Percentiles rank a stretch among this genome's conserved stretches.
These are phyloP conservation scores for Wallacemonas collosoma DNA, from an alignment of 208 protist species.

Conservation along the genomic window DNA sequence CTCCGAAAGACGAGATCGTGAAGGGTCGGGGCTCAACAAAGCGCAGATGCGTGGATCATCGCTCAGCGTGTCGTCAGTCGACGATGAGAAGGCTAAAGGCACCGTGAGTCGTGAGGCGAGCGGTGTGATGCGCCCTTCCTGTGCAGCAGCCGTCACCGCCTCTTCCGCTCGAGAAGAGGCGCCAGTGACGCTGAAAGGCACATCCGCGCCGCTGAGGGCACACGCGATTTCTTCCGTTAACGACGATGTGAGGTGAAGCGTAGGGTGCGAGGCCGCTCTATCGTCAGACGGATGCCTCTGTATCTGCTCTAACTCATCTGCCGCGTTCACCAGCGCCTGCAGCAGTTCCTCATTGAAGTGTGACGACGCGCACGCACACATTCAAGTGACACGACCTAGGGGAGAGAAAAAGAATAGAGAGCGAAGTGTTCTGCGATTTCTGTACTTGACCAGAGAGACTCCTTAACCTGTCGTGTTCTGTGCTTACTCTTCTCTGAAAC, in stretches of 20 bases:
- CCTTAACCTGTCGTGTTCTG: too few species aligned
- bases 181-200: too few species aligned
- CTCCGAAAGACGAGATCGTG: neutral
- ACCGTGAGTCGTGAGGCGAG: neutral
- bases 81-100: neutral
- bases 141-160: too few species aligned
- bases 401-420: too few species aligned
- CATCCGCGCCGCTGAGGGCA: neutral
- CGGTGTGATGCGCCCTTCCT: neutral
- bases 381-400: too few species aligned
- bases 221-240: neutral
- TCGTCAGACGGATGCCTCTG: neutral
- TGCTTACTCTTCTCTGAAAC: too few species aligned
- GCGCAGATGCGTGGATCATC: neutral
- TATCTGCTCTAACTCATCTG: neutral
- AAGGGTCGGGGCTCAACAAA: neutral
- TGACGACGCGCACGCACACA: too few species aligned
- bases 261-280: neutral
- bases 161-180: too few species aligned
- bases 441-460: too few species aligned
- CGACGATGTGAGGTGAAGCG: neutral
- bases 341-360: neutral
- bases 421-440: too few species aligned
- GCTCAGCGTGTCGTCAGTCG: neutral
- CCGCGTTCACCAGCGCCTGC: slow-evolving; percentile 16